A percentile compares a stretch with the other conserved stretches of the same genome.
These are phyloP conservation scores for Physcomitrellopsis africana DNA, from an alignment of 225 moss, liverwort and hornwort species.

Conservation along the genomic window DNA sequence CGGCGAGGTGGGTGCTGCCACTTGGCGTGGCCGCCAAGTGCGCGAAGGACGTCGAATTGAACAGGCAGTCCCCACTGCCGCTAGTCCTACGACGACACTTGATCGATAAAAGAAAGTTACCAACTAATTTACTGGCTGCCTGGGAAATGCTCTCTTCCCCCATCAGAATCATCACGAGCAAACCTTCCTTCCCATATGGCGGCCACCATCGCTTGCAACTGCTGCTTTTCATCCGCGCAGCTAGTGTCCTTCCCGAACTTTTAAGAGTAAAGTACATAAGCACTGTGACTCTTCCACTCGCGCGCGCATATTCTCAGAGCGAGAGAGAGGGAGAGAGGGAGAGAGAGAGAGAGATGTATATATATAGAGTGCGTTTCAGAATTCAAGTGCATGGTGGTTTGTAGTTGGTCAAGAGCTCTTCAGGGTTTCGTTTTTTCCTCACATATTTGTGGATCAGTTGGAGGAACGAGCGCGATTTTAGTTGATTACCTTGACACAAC, in stretches of 20 bases:
- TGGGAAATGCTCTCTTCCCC: neutral
- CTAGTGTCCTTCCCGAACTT: no score
- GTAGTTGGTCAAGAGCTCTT: neutral
- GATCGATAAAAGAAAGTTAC: neutral
- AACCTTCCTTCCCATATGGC: constrained; percentile 16
- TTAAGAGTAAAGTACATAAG: no score
- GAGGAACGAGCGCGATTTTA: neutral
- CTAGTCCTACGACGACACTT: neutral
- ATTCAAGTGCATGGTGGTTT: neutral
- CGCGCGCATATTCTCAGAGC: no score
- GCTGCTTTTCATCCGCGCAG: no score
- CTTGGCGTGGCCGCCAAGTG: no score
- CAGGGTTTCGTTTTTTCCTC: neutral
- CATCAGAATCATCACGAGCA: neutral
- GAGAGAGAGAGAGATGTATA: no score
- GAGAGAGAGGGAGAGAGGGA: no score
- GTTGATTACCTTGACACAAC: neutral
- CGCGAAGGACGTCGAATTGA: neutral
- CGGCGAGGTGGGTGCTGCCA: no score
- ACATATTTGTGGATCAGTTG: neutral
- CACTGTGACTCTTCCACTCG: no score
- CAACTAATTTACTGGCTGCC: neutral
- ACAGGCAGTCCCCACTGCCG: neutral
- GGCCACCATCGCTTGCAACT: neutral
- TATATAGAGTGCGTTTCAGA: neutral